These are phyloP conservation scores for Corymbia maculata DNA, from an alignment of 345 rosid species.

Conservation along the genomic window DNA sequence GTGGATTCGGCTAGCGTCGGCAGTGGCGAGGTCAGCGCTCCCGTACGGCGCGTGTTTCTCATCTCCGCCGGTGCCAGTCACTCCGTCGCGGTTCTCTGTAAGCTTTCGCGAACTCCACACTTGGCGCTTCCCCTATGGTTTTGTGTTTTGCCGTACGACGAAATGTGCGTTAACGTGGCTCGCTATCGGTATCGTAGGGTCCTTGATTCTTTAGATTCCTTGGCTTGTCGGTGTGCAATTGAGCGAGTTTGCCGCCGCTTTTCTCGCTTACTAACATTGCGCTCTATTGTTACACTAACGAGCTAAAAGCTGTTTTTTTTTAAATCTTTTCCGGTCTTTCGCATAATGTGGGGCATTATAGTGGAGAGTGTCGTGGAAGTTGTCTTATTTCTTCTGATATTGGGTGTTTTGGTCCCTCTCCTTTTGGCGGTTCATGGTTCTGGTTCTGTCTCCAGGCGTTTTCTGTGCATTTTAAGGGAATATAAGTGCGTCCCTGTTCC, in stretches of 20 bases:
- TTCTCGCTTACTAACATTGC: neutral
- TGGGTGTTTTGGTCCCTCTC: neutral
- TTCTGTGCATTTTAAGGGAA: neutral
- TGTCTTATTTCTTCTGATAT: neutral
- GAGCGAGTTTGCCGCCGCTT: neutral
- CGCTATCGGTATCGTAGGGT: neutral
- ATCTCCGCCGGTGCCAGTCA: slow-evolving; percentile 97
- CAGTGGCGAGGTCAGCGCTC: slow-evolving; percentile 23
- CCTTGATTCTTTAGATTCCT: neutral
- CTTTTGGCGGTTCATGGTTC: neutral
- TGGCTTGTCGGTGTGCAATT: neutral
- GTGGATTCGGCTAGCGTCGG: neutral
- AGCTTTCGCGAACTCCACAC: neutral
- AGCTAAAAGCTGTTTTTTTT: neutral
- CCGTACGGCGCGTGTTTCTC: slow-evolving; percentile 54
- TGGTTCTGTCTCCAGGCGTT: neutral
- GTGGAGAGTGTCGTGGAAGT: neutral
- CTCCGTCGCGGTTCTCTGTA: slow-evolving; percentile 90
- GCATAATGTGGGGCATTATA: neutral
- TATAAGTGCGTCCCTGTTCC: neutral
- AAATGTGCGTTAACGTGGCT: neutral
- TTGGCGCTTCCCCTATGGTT: neutral
- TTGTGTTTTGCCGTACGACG: neutral
- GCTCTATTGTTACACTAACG: neutral
- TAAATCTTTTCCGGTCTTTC: neutral